Base-by-base conservation (phyloP, 306 rosid genomes). In the Inga oerstediana region DNA sequence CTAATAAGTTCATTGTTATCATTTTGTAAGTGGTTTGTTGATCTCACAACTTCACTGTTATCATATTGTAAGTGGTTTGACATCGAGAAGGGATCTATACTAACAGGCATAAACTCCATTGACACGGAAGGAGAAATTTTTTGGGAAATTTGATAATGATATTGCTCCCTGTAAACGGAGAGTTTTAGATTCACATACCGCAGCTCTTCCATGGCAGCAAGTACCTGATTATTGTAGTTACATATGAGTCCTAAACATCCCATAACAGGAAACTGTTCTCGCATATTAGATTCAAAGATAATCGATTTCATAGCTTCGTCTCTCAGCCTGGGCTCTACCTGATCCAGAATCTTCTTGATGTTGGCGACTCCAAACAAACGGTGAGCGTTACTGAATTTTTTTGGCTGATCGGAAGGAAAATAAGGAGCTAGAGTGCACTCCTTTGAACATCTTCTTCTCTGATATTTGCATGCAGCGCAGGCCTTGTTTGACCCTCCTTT, bases 381-480 rank as follows among this genome's bases (percentile, higher is more conserved):
- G 59, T 93, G 97, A 0, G 93, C 93, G 4, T 88, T 83, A 34
- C 74, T 86, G 13, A 93, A 93, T n/a, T 20, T 69, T 20, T 83
- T 72, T 1, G 90, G 88, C 7, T 89, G 83, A 43, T 93, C 91
- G 0, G 91, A 79, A 0, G 97, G 95, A 41, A 93, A 93, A 76
- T 78, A 89, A 0, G 93, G 91, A 0, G 95, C 83, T 0, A 93
- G 70, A n/a, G 77, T 45, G 54, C 97, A 93, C 0, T 89, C 92
- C 4, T 84, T 79, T 0, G 85, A 71, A 58, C 95, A 91, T 39
- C 76, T 87, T 48, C 91, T 64, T 19, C 95, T 75, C 72, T 93
- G 97, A 79, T 84, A 87, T 45, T 91, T 93, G 89, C 97, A 93
- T 0, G 91, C 89, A 0, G 97, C 97, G 59, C 97, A 93, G 12